Conservation (phyloP, 805 yeast genomes). For the Teunomyces cretensis region DNA sequence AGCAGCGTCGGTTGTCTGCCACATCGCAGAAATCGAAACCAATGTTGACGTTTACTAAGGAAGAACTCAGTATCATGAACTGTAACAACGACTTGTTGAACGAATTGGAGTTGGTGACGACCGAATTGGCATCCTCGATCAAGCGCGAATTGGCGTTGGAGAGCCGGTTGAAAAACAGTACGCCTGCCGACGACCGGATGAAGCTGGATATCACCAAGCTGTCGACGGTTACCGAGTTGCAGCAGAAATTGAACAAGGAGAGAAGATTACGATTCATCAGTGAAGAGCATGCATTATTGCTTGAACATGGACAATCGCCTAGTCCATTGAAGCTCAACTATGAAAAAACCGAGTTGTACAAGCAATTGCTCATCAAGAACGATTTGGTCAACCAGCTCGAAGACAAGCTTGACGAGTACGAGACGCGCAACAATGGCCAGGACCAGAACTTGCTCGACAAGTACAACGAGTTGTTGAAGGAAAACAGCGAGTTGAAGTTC, state of each 20-base stretch:
- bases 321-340: conserved; percentile 55
- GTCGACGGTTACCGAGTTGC: conserved; percentile 34
- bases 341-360: conserved; percentile 53
- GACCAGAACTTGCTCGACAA: conserved; percentile 33
- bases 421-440: conserved; percentile 21
- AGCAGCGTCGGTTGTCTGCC: not conserved
- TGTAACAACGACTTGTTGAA: conserved; percentile 58
- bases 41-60: conserved; percentile 44
- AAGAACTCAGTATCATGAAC: conserved; percentile 60
- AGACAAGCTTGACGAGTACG: conserved; percentile 44
- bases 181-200: not conserved
- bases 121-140: conserved; percentile 71
- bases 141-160: conserved; percentile 67
- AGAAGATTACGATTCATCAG: conserved; percentile 64
- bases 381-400: conserved; percentile 47
- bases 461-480: conserved; percentile 38
- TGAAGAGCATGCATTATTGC: conserved; percentile 63
- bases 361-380: conserved; percentile 47
- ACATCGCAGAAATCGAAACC: conserved; percentile 2
- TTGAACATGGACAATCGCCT: conserved; percentile 54
- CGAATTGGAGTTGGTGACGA: conserved; percentile 67
- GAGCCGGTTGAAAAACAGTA: conserved; percentile 29
- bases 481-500: conserved; percentile 43
- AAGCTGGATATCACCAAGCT: conserved; percentile 31
- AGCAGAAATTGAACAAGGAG: conserved; percentile 61